These are phyloP conservation scores for Ogataea minuta DNA, from an alignment of 805 yeast genomes.

Conservation along the genomic window DNA sequence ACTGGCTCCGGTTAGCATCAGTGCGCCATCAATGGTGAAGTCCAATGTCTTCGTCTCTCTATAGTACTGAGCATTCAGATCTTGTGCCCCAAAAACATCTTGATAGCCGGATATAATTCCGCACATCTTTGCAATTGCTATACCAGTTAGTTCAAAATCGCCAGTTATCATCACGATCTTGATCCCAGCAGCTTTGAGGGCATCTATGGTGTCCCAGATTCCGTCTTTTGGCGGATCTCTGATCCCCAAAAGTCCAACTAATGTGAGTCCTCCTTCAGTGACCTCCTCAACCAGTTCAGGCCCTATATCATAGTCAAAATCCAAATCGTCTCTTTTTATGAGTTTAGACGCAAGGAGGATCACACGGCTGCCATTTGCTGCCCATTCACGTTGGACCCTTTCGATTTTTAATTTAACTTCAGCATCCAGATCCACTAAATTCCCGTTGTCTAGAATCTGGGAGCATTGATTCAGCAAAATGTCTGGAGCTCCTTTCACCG, in stretches of 20 bases:
- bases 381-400: no score
- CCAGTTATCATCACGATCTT: conserved; percentile 48
- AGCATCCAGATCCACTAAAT: conserved; percentile 10
- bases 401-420: no score
- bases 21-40: conserved; percentile 23
- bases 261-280: conserved; percentile 22
- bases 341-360: no score
- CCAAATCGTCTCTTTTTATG: no score
- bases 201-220: conserved; percentile 33
- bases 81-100: not conserved
- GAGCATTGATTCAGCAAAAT: conserved; percentile 36
- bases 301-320: not conserved
- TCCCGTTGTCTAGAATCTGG: conserved; percentile 17
- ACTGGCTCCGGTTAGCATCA: no score
- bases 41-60: conserved; percentile 15
- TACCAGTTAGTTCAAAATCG: conserved; percentile 39
- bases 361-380: conserved; percentile 3
- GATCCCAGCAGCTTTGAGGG: conserved; percentile 40
- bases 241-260: conserved; percentile 42
- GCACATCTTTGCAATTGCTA: conserved; percentile 38
- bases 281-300: conserved; percentile 11
- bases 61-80: no score
- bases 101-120: conserved; percentile 3
- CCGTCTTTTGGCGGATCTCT: conserved; percentile 44
- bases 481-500: conserved; percentile 48